These are phyloP conservation scores for Pseudovirgaria hyperparasitica DNA, from an alignment of 2,329 filamentous ascomycete species.

Conservation along the genomic window DNA sequence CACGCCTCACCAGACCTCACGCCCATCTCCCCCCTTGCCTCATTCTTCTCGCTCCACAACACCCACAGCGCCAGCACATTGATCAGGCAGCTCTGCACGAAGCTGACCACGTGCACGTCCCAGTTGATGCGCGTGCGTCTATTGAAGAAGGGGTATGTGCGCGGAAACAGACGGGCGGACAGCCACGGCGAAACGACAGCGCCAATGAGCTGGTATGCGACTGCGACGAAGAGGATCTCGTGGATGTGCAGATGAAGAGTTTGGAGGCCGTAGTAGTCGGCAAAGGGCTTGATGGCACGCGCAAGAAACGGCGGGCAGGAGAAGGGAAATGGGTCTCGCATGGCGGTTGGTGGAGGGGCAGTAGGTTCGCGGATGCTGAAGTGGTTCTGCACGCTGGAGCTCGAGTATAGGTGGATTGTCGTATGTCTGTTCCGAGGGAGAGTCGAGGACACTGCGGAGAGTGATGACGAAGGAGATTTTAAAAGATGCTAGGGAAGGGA, in stretches of 20 bases:
- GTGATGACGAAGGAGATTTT: no score
- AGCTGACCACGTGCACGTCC: slow-evolving; percentile 78
- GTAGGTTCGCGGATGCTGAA: no score
- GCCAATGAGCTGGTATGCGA: slow-evolving; percentile 58
- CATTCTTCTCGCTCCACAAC: slow-evolving; percentile 48
- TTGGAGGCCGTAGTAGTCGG: slow-evolving; percentile 47
- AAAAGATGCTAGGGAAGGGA: no score
- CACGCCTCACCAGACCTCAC: no score
- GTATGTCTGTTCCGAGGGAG: no score
- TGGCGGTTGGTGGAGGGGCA: slow-evolving; percentile 25
- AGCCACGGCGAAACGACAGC: slow-evolving; percentile 53
- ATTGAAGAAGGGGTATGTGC: slow-evolving; percentile 50
- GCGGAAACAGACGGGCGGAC: slow-evolving; percentile 49
- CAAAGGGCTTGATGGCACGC: slow-evolving; percentile 47
- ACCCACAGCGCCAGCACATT: slow-evolving; percentile 62
- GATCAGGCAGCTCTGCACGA: slow-evolving; percentile 63
- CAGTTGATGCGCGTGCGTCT: slow-evolving; percentile 60
- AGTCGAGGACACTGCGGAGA: no score
- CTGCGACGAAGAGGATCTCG: slow-evolving; percentile 55
- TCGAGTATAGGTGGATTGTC: no score
- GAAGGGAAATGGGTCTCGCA: slow-evolving; percentile 61
- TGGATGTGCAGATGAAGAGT: slow-evolving; percentile 66
- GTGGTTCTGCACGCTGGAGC: no score
- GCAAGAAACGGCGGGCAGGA: slow-evolving; percentile 45
- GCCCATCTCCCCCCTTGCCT: slow-evolving; percentile 53